phyloP scores from a whole-genome alignment of 2,329 filamentous ascomycete genomes.

The Diaporthe batatas region DNA sequence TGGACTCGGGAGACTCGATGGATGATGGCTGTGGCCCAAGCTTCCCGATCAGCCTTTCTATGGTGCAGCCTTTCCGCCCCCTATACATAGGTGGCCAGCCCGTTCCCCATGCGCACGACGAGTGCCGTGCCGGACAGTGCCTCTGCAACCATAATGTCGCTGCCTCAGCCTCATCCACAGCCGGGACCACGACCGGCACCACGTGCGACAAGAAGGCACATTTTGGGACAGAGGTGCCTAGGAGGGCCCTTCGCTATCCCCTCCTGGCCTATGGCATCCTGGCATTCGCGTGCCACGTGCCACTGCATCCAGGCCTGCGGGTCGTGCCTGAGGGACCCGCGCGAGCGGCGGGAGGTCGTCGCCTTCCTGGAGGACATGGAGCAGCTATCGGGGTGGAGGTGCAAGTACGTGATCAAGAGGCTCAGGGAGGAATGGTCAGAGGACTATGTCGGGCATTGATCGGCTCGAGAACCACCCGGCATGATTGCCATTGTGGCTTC shows the following conservation, averaged over 20 bases:
- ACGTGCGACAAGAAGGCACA: slow-evolving; percentile 56
- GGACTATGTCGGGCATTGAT: slow-evolving; percentile 15
- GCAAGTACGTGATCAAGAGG: slow-evolving; percentile 21
- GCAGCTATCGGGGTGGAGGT: slow-evolving; percentile 20
- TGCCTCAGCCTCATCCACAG: neutral
- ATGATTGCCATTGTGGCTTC: neutral
- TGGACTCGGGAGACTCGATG: no score
- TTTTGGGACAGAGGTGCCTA: slow-evolving; percentile 57
- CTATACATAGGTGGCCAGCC: neutral
- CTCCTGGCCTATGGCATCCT: slow-evolving; percentile 52
- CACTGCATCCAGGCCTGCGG: slow-evolving; percentile 39
- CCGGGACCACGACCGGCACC: slow-evolving; percentile 6
- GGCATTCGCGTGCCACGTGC: slow-evolving; percentile 47
- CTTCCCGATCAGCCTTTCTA: neutral
- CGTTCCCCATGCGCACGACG: slow-evolving; percentile 6
- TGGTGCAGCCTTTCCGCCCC: no score
- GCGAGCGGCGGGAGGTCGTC: slow-evolving; percentile 35
- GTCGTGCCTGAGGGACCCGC: slow-evolving; percentile 19
- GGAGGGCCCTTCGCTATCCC: slow-evolving; percentile 54
- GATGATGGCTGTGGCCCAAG: neutral
- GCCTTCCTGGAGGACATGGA: slow-evolving; percentile 22
- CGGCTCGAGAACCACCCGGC: neutral
- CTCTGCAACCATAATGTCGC: slow-evolving; percentile 16
- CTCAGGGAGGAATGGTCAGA: slow-evolving; percentile 28
- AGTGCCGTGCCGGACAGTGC: slow-evolving; percentile 16